Evolutionary conservation across 345 rosid genomes (phyloP).

Genomic region (Balakata baccata): DNA sequence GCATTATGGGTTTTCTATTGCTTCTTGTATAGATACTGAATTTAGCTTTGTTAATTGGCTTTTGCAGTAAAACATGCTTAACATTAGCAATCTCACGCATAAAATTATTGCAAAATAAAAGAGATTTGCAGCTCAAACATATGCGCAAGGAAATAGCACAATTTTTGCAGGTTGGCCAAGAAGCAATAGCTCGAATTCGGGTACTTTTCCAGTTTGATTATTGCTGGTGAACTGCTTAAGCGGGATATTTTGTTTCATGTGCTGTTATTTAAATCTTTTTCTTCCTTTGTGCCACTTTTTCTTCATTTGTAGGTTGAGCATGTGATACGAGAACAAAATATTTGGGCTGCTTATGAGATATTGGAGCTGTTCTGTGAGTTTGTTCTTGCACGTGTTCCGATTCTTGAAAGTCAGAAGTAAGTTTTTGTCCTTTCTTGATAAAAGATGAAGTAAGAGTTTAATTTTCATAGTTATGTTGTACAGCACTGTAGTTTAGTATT

Average conservation of each 20-base stretch:
- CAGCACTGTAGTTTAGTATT: neutral
- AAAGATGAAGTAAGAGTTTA: neutral
- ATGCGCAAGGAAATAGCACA: conserved; percentile 96
- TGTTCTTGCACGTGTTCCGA: conserved; percentile 78
- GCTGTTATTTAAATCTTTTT: neutral
- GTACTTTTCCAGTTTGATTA: conserved; percentile 31
- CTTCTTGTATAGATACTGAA: too few relatives aligned
- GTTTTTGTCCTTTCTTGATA: conserved; percentile 17
- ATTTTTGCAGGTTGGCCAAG: conserved; percentile 89
- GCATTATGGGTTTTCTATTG: neutral
- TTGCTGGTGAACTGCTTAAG: neutral
- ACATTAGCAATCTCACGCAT: conserved; percentile 73
- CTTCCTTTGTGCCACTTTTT: neutral
- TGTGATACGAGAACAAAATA: conserved; percentile 79
- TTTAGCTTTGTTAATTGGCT: conserved; percentile 9
- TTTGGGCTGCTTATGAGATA: conserved; percentile 81
- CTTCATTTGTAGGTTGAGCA: conserved; percentile 73
- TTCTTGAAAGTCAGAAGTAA: conserved; percentile 82
- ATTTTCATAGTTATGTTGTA: neutral
- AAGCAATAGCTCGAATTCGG: conserved; percentile 90
- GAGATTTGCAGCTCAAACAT: conserved; percentile 80
- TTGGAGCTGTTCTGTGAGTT: conserved; percentile 90
- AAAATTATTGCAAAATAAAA: conserved; percentile 83
- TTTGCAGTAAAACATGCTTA: conserved; percentile 77
- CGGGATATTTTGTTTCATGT: conserved; percentile 11